Base-by-base conservation (phyloP, 352 stramenopile genomes). In the Pythium sukuiense region DNA sequence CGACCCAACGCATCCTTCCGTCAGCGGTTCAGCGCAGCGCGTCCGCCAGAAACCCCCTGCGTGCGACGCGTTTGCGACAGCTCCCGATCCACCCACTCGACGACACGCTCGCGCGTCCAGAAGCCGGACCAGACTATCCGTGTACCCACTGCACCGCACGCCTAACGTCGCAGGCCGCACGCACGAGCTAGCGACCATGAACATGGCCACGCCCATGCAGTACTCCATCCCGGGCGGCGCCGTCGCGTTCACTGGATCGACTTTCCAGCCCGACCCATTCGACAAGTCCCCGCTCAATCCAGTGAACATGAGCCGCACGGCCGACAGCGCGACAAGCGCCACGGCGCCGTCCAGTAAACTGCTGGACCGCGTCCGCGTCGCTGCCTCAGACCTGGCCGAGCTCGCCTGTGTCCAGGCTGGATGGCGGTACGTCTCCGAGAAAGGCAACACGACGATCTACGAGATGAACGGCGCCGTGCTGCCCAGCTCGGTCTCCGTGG, bases 281-380 rank as follows among this genome's bases (percentile, higher is more conserved):
- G 53, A 64, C 59, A 64, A 72, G 45, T 72, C 65, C 20, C 54
- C 65, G 6, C 33, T 61, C 6, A 72, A 72, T 33, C 66, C 66
- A 1, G 14, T 63, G 7, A 68, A 72, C 55, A 72, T 72, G 66
- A 57, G 33, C 16, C 66, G 54, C 60, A 49, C 37, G n/a, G 12
- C n/a, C 1, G 57, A 41, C 16, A 26, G 26, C 3, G 3, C 37
- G 29, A 59, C 50, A 6, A 29, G 16, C 16, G 76, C 72, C 55
- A 74, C 83, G 57, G 78, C 76, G 70, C 83, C 83, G 53, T 89
- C 80, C 43, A 64, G 65, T 26, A 74, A 85, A 9, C 82, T 91
- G 71, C 79, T 91, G 48, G 77, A 81, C 48, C 76, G 79, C 37
- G 82, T 87, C 75, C 83, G 75, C 45, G 77, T 84, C 49, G 77